A percentile compares a stretch with the other conserved stretches of the same genome.
phyloP scores from a whole-genome alignment of 768 basidiomycete species.

The Leucocoprinus leucothites region DNA sequence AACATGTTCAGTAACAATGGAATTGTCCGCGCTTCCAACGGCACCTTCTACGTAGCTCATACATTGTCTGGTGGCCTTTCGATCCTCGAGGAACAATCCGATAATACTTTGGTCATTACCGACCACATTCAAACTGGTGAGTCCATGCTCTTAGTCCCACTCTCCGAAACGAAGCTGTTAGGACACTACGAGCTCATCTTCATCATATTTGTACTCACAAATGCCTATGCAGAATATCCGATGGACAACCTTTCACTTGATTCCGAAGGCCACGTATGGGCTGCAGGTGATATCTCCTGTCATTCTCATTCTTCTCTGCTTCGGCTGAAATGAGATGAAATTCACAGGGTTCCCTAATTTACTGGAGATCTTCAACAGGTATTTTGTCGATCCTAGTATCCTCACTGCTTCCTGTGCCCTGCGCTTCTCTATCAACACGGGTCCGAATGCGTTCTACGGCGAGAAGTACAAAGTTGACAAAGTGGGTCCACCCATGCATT shows the following conservation, averaged over 20 bases:
- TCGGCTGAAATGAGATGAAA: not conserved
- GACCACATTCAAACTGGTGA: conserved; percentile 56
- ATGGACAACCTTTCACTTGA: conserved; percentile 66
- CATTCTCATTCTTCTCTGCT: not conserved
- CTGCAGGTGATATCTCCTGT: conserved; percentile 41
- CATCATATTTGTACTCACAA: too few species aligned
- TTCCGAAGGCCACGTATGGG: conserved; percentile 57
- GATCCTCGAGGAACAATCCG: conserved; percentile 55
- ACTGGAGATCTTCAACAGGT: conserved; percentile 30
- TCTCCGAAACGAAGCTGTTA: too few species aligned
- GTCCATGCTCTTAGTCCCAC: too few species aligned
- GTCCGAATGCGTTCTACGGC: conserved; percentile 49
- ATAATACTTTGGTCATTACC: conserved; percentile 52
- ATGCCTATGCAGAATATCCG: not conserved
- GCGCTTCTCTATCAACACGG: conserved; percentile 51
- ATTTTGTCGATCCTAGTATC: conserved; percentile 39
- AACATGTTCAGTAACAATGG: conserved; percentile 60
- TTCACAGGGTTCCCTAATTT: conserved; percentile 40
- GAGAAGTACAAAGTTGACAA: conserved; percentile 59
- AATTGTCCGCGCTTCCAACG: conserved; percentile 53
- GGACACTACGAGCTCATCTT: too few species aligned
- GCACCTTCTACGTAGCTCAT: conserved; percentile 62
- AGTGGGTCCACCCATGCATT: conserved; percentile 27
- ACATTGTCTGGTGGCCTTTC: conserved; percentile 40
- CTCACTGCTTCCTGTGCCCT: conserved; percentile 46